These are phyloP conservation scores for Arachnopeziza araneosa DNA, from an alignment of 2,329 filamentous ascomycete genomes.

Conservation along the genomic window DNA sequence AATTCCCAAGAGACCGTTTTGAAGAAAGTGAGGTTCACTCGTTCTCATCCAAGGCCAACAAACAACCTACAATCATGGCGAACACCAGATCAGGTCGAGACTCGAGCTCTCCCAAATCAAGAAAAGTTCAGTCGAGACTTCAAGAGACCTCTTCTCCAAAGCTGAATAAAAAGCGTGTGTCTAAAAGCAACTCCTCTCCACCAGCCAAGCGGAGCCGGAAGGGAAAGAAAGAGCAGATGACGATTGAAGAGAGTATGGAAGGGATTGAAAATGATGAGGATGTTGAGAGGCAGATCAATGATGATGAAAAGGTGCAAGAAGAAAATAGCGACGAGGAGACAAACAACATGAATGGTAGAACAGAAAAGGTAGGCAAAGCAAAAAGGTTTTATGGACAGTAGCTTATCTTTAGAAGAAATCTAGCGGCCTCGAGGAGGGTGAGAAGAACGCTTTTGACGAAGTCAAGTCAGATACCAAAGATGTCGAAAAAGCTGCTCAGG, in stretches of 20 bases:
- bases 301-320: background rate
- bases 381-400: background rate
- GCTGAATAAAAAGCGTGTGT: background rate
- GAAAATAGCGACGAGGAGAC: constrained; percentile 23
- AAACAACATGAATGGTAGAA: constrained; percentile 3
- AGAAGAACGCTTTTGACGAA: constrained; percentile 27
- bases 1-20: too few species aligned
- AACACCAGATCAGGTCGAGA: background rate
- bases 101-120: background rate
- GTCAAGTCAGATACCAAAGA: constrained; percentile 27
- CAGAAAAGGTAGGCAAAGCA: constrained; percentile 7
- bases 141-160: constrained; percentile 1
- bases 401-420: background rate
- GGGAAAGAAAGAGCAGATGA: constrained; percentile 22
- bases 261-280: constrained; percentile 8
- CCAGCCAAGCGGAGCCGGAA: constrained; percentile 34
- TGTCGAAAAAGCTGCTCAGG: constrained; percentile 21
- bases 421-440: constrained; percentile 16
- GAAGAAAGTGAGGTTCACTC: background rate
- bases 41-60: background rate
- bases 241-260: constrained; percentile 23
- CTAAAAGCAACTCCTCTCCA: background rate
- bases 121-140: background rate
- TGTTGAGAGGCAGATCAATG: constrained; percentile 8
- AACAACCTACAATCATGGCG: background rate